phyloP scores from a whole-genome alignment of 345 rosid genomes.

The Lenwebbia sp. region DNA sequence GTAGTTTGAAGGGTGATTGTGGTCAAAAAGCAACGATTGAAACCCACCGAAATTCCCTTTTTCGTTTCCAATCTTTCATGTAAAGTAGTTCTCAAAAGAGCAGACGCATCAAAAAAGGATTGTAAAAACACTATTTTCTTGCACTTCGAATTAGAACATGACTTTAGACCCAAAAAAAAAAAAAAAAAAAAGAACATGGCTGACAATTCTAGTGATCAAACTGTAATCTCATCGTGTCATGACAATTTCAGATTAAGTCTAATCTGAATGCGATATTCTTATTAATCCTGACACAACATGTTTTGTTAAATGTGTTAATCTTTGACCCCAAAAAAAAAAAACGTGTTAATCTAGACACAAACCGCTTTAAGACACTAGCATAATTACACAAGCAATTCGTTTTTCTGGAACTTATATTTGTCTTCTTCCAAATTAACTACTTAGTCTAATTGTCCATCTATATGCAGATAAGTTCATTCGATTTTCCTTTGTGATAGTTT shows the following conservation, averaged over 20 bases:
- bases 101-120: not conserved
- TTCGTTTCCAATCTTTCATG: not conserved
- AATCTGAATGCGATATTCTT: not conserved
- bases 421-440: not conserved
- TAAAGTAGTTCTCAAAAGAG: not conserved
- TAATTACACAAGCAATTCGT: too few relatives aligned
- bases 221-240: not conserved
- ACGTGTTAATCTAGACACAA: not conserved
- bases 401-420: too few relatives aligned
- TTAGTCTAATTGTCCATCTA: not conserved
- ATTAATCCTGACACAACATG: not conserved
- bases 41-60: not conserved
- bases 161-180: too few relatives aligned
- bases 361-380: too few relatives aligned
- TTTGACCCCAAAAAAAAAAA: not conserved
- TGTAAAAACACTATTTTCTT: not conserved
- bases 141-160: not conserved
- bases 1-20: not conserved
- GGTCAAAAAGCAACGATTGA: not conserved
- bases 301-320: not conserved
- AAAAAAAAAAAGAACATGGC: not conserved
- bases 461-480: not conserved
- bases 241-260: not conserved
- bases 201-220: not conserved
- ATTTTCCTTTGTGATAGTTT: not conserved